Conservation (phyloP, 306 rosid genomes). For the Citrullus amarus region DNA sequence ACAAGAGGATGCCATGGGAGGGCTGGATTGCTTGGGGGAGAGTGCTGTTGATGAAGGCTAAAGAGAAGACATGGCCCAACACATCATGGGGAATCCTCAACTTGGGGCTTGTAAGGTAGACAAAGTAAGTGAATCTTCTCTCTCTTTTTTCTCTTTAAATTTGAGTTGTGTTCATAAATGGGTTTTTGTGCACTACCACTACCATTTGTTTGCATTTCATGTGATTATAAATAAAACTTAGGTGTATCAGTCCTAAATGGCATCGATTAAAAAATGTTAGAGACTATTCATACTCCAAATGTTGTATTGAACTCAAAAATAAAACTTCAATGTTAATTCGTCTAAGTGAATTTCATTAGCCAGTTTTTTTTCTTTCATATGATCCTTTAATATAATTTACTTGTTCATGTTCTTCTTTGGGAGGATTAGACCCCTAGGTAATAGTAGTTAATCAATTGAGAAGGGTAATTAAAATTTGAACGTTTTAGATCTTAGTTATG, state of each 20-base stretch:
- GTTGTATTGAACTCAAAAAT: too few relatives aligned
- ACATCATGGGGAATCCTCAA: slow-evolving; percentile 70
- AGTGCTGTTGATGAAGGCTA: slow-evolving; percentile 58
- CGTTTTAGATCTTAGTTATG: too few relatives aligned
- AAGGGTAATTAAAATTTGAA: too few relatives aligned
- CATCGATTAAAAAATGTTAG: too few relatives aligned
- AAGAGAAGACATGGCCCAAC: slow-evolving; percentile 65
- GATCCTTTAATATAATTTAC: too few relatives aligned
- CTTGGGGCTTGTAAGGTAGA: slow-evolving; percentile 63
- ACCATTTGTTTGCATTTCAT: neutral
- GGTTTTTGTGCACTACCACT: neutral
- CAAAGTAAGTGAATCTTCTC: neutral
- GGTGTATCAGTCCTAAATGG: neutral
- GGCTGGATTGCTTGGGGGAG: slow-evolving; percentile 92
- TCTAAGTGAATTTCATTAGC: too few relatives aligned
- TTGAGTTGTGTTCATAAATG: neutral
- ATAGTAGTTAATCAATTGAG: too few relatives aligned
- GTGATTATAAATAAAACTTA: neutral
- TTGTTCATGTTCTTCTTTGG: too few relatives aligned
- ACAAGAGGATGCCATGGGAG: slow-evolving; percentile 88
- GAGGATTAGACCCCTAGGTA: too few relatives aligned
- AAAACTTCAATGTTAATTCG: too few relatives aligned
- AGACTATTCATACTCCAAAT: too few relatives aligned
- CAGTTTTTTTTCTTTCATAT: too few relatives aligned
- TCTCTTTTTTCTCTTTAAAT: neutral